A percentile compares a stretch with the other conserved stretches of the same genome.
These are phyloP conservation scores for Edaphochlamys debaryana DNA, from an alignment of 139 green algal genomes.

Conservation along the genomic window DNA sequence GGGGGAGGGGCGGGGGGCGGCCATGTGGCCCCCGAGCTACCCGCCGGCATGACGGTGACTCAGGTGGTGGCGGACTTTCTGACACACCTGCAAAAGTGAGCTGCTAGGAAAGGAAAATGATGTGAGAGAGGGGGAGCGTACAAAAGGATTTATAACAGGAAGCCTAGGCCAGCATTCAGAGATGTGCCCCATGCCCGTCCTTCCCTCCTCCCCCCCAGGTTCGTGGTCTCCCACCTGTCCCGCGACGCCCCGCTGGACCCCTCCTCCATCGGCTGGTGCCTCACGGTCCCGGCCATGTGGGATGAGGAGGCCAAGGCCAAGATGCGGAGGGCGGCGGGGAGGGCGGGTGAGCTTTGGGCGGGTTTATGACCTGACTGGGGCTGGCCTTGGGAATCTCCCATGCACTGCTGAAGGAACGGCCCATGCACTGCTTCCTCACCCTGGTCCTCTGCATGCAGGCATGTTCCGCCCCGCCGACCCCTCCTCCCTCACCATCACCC, in stretches of 20 bases:
- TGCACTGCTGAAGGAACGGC: not conserved
- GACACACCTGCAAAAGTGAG: not conserved
- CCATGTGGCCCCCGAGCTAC: not conserved
- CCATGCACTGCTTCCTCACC: not conserved
- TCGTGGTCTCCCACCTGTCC: not conserved
- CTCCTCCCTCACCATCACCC: not conserved
- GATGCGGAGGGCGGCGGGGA: slow-evolving; percentile 12
- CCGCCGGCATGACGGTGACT: not conserved
- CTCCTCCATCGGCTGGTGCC: slow-evolving; percentile 15
- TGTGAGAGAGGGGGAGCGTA: not conserved
- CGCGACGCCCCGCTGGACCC: not conserved
- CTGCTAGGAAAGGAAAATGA: not conserved
- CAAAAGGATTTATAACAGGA: too few species aligned
- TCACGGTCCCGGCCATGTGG: slow-evolving; percentile 32
- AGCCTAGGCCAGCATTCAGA: too few species aligned
- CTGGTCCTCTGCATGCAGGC: not conserved
- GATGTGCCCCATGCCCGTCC: too few species aligned
- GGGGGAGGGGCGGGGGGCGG: not conserved
- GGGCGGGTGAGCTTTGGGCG: not conserved
- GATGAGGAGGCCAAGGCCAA: slow-evolving; percentile 1
- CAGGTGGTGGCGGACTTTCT: slow-evolving; percentile 14
- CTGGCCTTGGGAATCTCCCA: not conserved
- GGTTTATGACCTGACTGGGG: not conserved
- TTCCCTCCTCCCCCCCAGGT: too few species aligned
- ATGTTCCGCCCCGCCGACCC: not conserved